Conservation (phyloP, 106 monocot genomes). For the Dendrobium huoshanense region DNA sequence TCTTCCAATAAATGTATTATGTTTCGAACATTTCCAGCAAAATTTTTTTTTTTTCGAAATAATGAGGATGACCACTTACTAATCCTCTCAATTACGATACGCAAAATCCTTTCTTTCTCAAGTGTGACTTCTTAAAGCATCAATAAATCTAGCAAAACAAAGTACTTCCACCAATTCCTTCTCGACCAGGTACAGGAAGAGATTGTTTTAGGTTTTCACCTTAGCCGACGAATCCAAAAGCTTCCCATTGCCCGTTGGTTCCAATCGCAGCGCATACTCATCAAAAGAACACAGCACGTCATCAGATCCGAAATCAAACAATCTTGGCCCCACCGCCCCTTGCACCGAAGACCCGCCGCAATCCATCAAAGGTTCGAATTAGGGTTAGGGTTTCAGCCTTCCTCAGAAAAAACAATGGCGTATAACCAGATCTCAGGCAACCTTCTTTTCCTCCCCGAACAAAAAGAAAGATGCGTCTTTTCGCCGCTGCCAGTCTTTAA, state of each 20-base stretch:
- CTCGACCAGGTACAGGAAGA: background rate
- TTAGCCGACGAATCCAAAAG: constrained; percentile 31
- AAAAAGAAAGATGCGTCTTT: background rate
- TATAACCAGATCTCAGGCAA: background rate
- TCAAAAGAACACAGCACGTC: constrained; percentile 65
- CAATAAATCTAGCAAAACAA: background rate
- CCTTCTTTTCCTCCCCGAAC: background rate
- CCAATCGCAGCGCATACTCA: constrained; percentile 14
- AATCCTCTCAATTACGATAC: background rate
- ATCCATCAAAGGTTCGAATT: background rate
- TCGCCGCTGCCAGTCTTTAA: background rate
- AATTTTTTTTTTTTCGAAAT: background rate
- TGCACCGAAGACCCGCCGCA: background rate
- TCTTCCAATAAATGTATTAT: background rate
- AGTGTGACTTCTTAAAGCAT: background rate
- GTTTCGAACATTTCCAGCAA: background rate
- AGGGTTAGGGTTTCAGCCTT: background rate
- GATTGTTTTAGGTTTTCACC: constrained; percentile 6
- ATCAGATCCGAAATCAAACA: constrained; percentile 56
- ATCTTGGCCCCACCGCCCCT: background rate
- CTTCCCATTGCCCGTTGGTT: constrained; percentile 24
- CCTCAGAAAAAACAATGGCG: background rate
- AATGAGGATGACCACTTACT: background rate
- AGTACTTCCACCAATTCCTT: background rate
- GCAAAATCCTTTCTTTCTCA: background rate